These are phyloP conservation scores for Debaryomyces prosopidis DNA, from an alignment of 805 yeast species.

Conservation along the genomic window DNA sequence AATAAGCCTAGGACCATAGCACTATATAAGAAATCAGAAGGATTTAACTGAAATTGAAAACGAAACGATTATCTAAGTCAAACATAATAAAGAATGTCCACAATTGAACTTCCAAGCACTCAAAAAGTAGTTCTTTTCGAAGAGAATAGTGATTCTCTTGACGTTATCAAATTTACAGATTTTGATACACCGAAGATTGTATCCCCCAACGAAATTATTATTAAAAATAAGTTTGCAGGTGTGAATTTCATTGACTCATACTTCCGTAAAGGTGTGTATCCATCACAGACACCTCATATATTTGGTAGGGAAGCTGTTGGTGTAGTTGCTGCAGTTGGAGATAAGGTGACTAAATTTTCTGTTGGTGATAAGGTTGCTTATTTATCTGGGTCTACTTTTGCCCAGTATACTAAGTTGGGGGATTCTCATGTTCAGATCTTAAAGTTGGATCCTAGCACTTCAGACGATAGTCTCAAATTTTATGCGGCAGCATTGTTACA, in stretches of 20 bases:
- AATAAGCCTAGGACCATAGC: too few relatives aligned
- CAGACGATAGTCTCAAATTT: slow-evolving; percentile 50
- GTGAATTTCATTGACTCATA: slow-evolving; percentile 81
- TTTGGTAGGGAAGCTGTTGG: slow-evolving; percentile 81
- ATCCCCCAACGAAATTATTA: slow-evolving; percentile 55
- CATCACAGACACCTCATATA: slow-evolving; percentile 55
- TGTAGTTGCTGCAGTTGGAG: slow-evolving; percentile 63
- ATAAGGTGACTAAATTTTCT: slow-evolving; percentile 49
- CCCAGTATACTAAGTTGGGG: slow-evolving; percentile 65
- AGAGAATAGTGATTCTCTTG: slow-evolving; percentile 55
- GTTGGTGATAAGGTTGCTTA: slow-evolving; percentile 77
- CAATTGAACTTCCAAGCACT: slow-evolving; percentile 18
- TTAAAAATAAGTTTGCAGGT: slow-evolving; percentile 78
- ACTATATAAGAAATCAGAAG: too few relatives aligned
- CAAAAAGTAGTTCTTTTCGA: slow-evolving; percentile 58
- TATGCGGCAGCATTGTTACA: slow-evolving; percentile 67
- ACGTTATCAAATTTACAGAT: slow-evolving; percentile 58
- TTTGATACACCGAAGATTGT: slow-evolving; percentile 58
- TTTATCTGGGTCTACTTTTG: slow-evolving; percentile 54
- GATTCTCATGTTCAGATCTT: slow-evolving; percentile 33
- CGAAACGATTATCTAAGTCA: background rate
- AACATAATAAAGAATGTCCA: background rate
- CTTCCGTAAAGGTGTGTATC: slow-evolving; percentile 78
- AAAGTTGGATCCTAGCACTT: slow-evolving; percentile 49
- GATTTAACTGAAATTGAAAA: too few relatives aligned